Evolutionary conservation across 441 rosid species (phyloP).

Genomic region (Geranium incanum): DNA sequence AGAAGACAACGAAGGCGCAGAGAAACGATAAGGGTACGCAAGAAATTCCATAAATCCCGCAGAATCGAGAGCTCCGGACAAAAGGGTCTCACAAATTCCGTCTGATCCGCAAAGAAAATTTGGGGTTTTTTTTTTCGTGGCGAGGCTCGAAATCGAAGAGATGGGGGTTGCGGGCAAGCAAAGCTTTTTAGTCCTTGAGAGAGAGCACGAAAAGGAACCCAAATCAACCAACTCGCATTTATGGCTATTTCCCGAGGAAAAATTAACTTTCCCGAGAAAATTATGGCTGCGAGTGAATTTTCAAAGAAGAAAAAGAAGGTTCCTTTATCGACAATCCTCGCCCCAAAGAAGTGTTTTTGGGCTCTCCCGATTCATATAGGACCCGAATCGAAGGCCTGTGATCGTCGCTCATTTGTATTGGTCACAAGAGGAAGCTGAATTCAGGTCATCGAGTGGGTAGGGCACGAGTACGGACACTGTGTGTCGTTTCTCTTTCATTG

Average conservation of each 20-base stretch:
- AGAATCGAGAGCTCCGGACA: neutral
- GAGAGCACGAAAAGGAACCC: neutral
- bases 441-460: too few species aligned
- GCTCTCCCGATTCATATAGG: too few species aligned
- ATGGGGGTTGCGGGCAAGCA: neutral
- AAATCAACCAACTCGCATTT: neutral
- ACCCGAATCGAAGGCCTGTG: too few species aligned
- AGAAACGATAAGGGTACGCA: constrained; percentile 47
- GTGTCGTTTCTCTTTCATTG: too few species aligned
- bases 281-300: too few species aligned
- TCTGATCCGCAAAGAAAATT: constrained; percentile 21
- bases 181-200: neutral
- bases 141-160: neutral
- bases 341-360: too few species aligned
- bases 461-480: too few species aligned
- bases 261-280: too few species aligned
- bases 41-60: constrained; percentile 35
- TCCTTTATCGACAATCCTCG: too few species aligned
- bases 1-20: constrained; percentile 32
- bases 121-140: neutral
- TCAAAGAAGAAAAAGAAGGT: too few species aligned
- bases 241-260: neutral
- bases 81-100: neutral
- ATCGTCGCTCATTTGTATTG: too few species aligned
- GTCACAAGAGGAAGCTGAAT: too few species aligned